These are phyloP conservation scores for Trichophyton schoenleinii DNA, from an alignment of 2,329 filamentous ascomycete species.

Conservation along the genomic window DNA sequence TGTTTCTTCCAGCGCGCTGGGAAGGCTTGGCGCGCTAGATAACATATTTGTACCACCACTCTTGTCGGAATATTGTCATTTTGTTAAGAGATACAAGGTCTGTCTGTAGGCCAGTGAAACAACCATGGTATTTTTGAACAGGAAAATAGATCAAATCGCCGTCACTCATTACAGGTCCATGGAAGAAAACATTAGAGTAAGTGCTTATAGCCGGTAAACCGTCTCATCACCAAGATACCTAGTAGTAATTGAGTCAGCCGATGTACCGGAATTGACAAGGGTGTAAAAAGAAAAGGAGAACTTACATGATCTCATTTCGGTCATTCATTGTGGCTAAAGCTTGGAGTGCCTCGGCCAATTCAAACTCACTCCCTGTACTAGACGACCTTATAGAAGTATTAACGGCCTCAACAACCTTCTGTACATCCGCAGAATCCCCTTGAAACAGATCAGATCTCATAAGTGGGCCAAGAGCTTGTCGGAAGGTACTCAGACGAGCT, in stretches of 20 bases:
- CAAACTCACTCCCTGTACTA: slow-evolving; percentile 49
- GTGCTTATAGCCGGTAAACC: slow-evolving; percentile 58
- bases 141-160: not conserved
- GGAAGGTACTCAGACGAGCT: slow-evolving; percentile 60
- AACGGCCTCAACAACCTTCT: slow-evolving; percentile 62
- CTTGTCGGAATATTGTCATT: no score
- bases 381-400: slow-evolving; percentile 52
- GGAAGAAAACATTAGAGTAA: not conserved
- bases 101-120: no score
- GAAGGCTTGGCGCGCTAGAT: no score
- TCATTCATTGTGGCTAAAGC: slow-evolving; percentile 71
- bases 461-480: slow-evolving; percentile 66
- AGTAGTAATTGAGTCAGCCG: slow-evolving; percentile 5
- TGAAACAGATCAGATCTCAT: slow-evolving; percentile 76
- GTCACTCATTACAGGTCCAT: not conserved
- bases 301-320: slow-evolving; percentile 85
- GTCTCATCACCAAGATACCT: slow-evolving; percentile 45
- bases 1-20: no score
- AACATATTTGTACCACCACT: no score
- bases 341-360: slow-evolving; percentile 57
- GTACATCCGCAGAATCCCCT: slow-evolving; percentile 60
- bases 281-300: slow-evolving; percentile 29
- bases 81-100: no score
- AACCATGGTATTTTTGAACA: not conserved
- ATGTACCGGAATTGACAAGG: not conserved